Conservation (phyloP, 345 rosid genomes). For the Ceriops zippeliana region DNA sequence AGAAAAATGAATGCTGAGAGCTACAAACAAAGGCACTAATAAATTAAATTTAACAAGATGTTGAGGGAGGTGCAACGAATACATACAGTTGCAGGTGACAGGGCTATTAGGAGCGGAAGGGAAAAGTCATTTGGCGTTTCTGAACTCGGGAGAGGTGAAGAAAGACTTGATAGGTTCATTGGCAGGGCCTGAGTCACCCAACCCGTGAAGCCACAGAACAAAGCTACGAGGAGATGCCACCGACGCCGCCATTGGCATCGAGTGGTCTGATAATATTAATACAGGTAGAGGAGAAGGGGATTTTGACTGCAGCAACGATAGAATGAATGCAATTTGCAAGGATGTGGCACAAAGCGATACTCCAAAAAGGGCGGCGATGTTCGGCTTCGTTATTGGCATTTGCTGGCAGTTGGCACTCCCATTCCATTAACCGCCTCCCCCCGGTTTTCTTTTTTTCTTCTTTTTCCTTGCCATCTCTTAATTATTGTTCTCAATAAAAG, state of each 20-base stretch:
- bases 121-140: conserved; percentile 67
- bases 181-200: conserved; percentile 87
- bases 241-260: background rate
- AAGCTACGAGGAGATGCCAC: conserved; percentile 38
- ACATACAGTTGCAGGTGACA: conserved; percentile 69
- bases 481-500: too few species aligned
- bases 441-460: too few species aligned
- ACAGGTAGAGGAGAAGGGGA: background rate
- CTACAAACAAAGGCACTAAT: background rate
- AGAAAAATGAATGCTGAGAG: background rate
- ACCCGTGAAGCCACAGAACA: conserved; percentile 79
- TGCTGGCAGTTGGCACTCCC: background rate
- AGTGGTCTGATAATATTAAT: too few species aligned
- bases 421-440: background rate
- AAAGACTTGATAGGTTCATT: conserved; percentile 73
- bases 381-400: background rate
- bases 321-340: background rate
- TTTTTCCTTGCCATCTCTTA: too few species aligned
- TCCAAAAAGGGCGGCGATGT: background rate
- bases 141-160: conserved; percentile 60
- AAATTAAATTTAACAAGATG: background rate
- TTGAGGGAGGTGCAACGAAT: background rate
- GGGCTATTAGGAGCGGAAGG: conserved; percentile 73
- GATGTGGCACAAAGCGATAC: background rate
- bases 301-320: background rate